Base-by-base conservation (phyloP, 139 green algal species). In the Chlorella sp. region DNA sequence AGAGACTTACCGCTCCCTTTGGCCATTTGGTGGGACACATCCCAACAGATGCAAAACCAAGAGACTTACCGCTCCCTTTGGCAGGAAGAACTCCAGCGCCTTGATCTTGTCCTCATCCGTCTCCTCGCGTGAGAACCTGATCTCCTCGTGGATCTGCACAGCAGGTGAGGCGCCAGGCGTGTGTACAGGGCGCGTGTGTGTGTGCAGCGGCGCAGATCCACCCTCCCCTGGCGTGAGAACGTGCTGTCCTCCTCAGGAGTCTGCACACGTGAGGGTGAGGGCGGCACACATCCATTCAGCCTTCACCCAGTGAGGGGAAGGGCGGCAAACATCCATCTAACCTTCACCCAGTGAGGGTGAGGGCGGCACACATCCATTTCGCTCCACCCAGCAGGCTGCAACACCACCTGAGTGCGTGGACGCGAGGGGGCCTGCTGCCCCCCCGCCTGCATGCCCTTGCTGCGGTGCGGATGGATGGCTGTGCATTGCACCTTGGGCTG, bases 81-180 rank as follows among this genome's bases (percentile, higher is more conserved):
- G 80, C 6, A 85, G 77, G 61, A 80, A 79, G 62, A 85, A 85
- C 67, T 91, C 83, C 76, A 89, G 64, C 2, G 73, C 80, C 55
- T 85, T 86, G 31, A 87, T 74, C 35, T 86, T 85, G 61, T 79
- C 66, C 1, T 89, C 84, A 50, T 87, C 80, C n/a, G 79, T 76
- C 55, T 91, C 86, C 34, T 71, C 70, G 1, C 71, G 63, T 2
- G 63, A 74, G 42, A 89, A 79, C 27, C 67, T 30, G 20, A 89
- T 49, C 34, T 83, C 71, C 20, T 88, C 83, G 63, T 61, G 67
- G 0, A 82, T 71, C 77, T 85, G 75, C 5, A 31, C 27, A 29
- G 26, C 61, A 67, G 10, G 42, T 55, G 10, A 55, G 42, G n/a
- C n/a, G n/a, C n/a, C n/a, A n/a, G n/a, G n/a, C 20, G 20, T 59